Evolutionary conservation across 345 rosid genomes (phyloP).

Genomic region (Acer yangbiense): DNA sequence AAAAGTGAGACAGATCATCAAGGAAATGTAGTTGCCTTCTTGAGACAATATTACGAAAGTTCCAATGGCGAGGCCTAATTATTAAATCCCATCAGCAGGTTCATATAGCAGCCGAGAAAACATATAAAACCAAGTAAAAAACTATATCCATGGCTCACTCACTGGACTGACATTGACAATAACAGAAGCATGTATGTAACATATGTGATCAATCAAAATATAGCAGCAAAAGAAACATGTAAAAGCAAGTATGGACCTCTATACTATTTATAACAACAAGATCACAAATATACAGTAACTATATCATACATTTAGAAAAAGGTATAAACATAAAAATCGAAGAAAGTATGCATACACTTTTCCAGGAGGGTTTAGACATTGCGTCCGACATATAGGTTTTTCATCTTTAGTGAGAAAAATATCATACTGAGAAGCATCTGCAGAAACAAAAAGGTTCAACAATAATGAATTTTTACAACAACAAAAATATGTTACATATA

Average conservation of each 20-base stretch:
- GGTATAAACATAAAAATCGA: not conserved
- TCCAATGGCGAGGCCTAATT: conserved; percentile 27
- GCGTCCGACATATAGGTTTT: conserved; percentile 30
- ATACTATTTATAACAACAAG: not conserved
- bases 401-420: conserved; percentile 30
- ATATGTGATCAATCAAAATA: not conserved
- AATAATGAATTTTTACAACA: not conserved
- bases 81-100: not conserved
- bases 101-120: not conserved
- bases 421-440: conserved; percentile 11
- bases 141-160: not conserved
- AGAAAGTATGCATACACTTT: conserved; percentile 23
- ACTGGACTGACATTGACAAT: not conserved
- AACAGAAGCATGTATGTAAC: not conserved
- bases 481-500: not conserved
- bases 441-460: not conserved
- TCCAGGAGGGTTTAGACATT: conserved; percentile 29
- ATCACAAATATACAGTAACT: not conserved
- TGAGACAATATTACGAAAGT: conserved; percentile 19
- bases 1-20: conserved; percentile 19
- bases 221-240: not conserved
- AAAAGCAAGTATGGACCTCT: not conserved
- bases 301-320: not conserved
- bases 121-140: not conserved
- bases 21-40: conserved; percentile 2